Evolutionary conservation across 2,329 filamentous ascomycete genomes (phyloP).

Genomic region (Ophiocordyceps australis): DNA sequence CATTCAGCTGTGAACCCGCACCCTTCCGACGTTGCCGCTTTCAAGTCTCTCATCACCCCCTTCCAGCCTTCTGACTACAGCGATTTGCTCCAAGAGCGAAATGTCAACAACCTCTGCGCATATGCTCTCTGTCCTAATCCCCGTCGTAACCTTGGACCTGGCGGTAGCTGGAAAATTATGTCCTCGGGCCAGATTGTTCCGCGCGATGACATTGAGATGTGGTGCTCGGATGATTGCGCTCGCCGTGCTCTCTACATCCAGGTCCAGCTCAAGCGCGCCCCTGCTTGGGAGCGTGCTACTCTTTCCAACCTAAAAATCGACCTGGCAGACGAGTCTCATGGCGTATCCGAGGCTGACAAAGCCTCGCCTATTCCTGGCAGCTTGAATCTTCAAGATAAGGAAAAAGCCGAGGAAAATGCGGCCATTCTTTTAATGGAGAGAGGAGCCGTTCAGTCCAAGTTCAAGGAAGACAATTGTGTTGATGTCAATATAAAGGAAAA

Average conservation of each 20-base stretch:
- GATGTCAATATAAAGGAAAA: conserved; percentile 37
- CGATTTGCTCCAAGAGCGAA: conserved; percentile 73
- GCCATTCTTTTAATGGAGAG: conserved; percentile 32
- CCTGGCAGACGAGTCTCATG: conserved; percentile 44
- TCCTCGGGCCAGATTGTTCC: conserved; percentile 40
- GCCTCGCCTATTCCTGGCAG: too few relatives aligned
- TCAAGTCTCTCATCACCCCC: conserved; percentile 46
- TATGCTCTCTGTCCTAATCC: conserved; percentile 60
- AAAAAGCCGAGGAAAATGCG: conserved; percentile 18
- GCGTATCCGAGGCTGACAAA: conserved; percentile 21
- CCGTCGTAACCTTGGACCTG: conserved; percentile 34
- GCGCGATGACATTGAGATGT: conserved; percentile 59
- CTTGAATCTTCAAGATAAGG: conserved; percentile 25
- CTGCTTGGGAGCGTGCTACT: conserved; percentile 64
- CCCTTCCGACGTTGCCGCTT: conserved; percentile 39
- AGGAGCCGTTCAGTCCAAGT: conserved; percentile 16
- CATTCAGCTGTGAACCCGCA: conserved; percentile 28
- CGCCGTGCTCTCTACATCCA: conserved; percentile 68
- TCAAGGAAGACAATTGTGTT: too few relatives aligned
- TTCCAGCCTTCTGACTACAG: conserved; percentile 88
- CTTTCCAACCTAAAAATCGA: conserved; percentile 38
- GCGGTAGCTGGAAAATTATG: conserved; percentile 51
- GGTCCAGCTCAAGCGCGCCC: conserved; percentile 71
- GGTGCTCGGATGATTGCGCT: conserved; percentile 71
- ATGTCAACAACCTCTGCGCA: conserved; percentile 65